These are phyloP conservation scores for Blastocystis sp. DNA, from an alignment of 352 stramenopile species.

Conservation along the genomic window DNA sequence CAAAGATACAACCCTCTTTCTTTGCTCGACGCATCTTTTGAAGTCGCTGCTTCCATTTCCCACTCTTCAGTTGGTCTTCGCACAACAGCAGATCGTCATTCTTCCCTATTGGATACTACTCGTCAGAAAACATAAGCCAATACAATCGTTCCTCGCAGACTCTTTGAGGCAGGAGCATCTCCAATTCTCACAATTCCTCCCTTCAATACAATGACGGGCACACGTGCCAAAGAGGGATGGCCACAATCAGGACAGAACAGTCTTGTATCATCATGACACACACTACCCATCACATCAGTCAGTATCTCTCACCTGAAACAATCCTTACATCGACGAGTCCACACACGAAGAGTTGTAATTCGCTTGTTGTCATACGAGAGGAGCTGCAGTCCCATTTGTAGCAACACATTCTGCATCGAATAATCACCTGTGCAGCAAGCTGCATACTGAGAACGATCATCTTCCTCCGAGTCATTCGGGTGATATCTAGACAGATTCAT, in stretches of 20 bases:
- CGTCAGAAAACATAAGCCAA: not conserved
- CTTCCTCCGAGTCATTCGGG: not conserved
- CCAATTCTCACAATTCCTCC: conserved; percentile 11
- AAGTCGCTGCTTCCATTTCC: conserved; percentile 52
- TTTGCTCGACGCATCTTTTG: not conserved
- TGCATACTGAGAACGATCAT: not conserved
- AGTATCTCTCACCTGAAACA: not conserved
- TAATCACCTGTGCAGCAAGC: conserved; percentile 46
- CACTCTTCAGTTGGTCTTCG: conserved; percentile 54
- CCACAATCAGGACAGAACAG: conserved; percentile 60
- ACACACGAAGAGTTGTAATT: not conserved
- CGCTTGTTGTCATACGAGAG: conserved; percentile 28
- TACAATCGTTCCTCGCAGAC: conserved; percentile 46
- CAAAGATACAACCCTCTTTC: conserved; percentile 40
- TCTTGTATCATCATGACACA: conserved; percentile 54
- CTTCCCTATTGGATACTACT: conserved; percentile 51
- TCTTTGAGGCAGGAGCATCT: not conserved
- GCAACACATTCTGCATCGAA: conserved; percentile 56
- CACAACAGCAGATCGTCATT: conserved; percentile 50
- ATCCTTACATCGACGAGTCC: conserved; percentile 29
- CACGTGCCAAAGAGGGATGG: not conserved
- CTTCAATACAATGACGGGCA: conserved; percentile 8
- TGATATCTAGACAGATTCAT: not conserved
- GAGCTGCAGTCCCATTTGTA: conserved; percentile 50
- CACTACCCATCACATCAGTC: not conserved